A percentile compares a stretch with the other conserved stretches of the same genome.
phyloP scores from a whole-genome alignment of 2,329 filamentous ascomycete genomes.

The Penicillium griseofulvum region DNA sequence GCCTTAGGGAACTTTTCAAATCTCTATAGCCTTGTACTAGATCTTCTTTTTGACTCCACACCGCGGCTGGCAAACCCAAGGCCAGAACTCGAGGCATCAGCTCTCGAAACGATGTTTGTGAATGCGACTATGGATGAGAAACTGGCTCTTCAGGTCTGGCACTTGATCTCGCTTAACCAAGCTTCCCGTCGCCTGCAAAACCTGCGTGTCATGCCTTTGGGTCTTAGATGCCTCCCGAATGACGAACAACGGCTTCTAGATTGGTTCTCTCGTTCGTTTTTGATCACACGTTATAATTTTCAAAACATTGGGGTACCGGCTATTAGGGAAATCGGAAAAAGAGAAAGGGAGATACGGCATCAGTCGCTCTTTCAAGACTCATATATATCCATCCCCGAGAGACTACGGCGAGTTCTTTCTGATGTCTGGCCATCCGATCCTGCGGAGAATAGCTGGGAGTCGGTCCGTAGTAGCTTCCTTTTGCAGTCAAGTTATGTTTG shows the following conservation, averaged over 20 bases:
- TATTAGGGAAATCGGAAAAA: constrained; percentile 2
- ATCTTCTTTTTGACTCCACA: constrained; percentile 5
- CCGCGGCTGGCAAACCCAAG: neutral
- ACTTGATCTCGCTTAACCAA: constrained; percentile 1
- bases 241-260: neutral
- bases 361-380: neutral
- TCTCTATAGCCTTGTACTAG: constrained; percentile 12
- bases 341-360: neutral
- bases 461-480: neutral
- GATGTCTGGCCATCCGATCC: neutral
- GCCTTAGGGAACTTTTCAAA: constrained; percentile 7
- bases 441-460: neutral
- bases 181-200: neutral
- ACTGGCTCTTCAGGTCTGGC: constrained; percentile 11
- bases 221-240: neutral
- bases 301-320: neutral
- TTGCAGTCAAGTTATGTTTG: neutral
- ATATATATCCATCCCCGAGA: neutral
- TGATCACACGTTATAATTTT: constrained; percentile 9
- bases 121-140: constrained; percentile 14
- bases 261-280: constrained; percentile 7
- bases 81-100: neutral
- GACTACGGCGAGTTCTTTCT: neutral
- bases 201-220: constrained; percentile 4
- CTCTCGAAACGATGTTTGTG: constrained; percentile 1